A percentile compares a stretch with the other conserved stretches of the same genome.
These are phyloP conservation scores for Hypomontagnella submonticulosa DNA, from an alignment of 495 filamentous ascomycete genomes.

Conservation along the genomic window DNA sequence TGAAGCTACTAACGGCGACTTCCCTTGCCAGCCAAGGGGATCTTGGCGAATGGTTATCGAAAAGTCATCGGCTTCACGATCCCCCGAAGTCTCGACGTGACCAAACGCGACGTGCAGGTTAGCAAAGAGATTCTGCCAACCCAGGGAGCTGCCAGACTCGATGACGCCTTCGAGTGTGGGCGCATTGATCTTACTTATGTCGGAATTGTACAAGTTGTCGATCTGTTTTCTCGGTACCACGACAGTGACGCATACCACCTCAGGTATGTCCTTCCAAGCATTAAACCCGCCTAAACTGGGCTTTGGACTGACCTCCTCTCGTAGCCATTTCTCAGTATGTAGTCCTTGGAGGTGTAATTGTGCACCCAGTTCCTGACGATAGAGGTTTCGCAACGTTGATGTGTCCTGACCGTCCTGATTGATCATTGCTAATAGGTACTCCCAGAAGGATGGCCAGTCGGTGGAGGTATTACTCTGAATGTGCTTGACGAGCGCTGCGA, in stretches of 20 bases:
- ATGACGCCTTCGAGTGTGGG: constrained; percentile 45
- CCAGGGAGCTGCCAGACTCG: constrained; percentile 15
- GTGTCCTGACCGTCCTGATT: constrained; percentile 15
- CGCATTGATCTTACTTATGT: constrained; percentile 24
- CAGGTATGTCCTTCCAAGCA: constrained; percentile 49
- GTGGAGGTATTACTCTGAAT: constrained; percentile 33
- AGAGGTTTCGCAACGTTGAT: constrained; percentile 3
- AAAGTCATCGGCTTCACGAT: constrained; percentile 43
- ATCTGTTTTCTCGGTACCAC: constrained; percentile 45
- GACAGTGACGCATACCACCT: constrained; percentile 52
- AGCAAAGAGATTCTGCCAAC: constrained; percentile 44
- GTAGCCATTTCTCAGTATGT: constrained; percentile 34
- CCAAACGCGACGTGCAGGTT: constrained; percentile 53
- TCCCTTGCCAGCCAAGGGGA: constrained; percentile 48
- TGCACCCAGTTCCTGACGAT: constrained; percentile 39
- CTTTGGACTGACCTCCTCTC: constrained; percentile 17
- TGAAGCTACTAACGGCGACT: constrained; percentile 53
- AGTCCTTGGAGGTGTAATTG: constrained; percentile 47
- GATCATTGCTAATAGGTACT: constrained; percentile 18
- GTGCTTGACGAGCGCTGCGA: constrained; percentile 48
- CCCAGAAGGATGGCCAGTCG: constrained; percentile 31
- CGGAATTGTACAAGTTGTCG: constrained; percentile 32
- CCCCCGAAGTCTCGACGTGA: constrained; percentile 36
- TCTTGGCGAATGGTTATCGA: constrained; percentile 45
- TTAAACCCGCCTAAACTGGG: constrained; percentile 31